Percentiles rank a stretch among this genome's conserved stretches.
These are phyloP conservation scores for Perilla frutescens DNA, from an alignment of 257 asterid genomes.

Conservation along the genomic window DNA sequence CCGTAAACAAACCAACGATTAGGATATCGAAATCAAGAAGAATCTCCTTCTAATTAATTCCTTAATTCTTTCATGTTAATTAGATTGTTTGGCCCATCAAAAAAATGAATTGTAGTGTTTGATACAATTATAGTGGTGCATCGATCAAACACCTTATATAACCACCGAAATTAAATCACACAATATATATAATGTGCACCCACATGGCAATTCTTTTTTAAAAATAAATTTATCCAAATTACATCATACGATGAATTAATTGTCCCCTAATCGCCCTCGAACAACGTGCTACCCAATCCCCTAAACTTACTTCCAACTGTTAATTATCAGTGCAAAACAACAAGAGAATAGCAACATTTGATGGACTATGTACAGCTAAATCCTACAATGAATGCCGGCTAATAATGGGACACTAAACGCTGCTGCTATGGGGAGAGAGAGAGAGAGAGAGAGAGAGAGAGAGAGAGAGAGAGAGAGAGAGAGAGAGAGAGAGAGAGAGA, in stretches of 20 bases:
- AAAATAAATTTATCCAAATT: too few relatives aligned
- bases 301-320: not conserved
- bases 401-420: conserved; percentile 9
- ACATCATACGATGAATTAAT: conserved; percentile 4
- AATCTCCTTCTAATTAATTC: too few relatives aligned
- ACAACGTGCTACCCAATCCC: conserved; percentile 32
- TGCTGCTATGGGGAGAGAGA: conserved; percentile 11
- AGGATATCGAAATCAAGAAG: too few relatives aligned
- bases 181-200: conserved; percentile 50
- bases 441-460: conserved; percentile 18
- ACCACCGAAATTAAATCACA: conserved; percentile 22
- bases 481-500: not conserved
- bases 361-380: conserved; percentile 52
- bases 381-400: conserved; percentile 52
- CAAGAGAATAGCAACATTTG: conserved; percentile 26
- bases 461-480: not conserved
- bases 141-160: conserved; percentile 39
- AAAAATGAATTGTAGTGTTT: conserved; percentile 15
- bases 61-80: too few relatives aligned
- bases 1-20: too few relatives aligned
- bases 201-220: conserved; percentile 46
- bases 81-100: conserved; percentile 5
- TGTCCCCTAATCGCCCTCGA: not conserved
- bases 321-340: conserved; percentile 15
- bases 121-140: conserved; percentile 33